These are phyloP conservation scores for Euphorbia pulcherrima DNA, from an alignment of 345 rosid species.

Conservation along the genomic window DNA sequence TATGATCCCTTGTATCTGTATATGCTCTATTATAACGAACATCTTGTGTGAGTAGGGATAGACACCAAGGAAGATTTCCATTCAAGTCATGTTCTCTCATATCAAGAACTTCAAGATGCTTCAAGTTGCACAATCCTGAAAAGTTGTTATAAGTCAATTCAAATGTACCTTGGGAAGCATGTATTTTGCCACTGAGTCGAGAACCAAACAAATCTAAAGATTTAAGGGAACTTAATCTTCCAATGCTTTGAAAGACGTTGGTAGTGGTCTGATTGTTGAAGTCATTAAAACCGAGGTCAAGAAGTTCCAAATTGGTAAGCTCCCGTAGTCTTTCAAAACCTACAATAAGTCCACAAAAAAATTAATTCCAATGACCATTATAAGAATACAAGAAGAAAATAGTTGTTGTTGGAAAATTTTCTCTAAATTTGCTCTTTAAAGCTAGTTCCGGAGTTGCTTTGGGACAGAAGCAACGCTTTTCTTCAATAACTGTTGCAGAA, in stretches of 20 bases:
- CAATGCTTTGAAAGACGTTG: background rate
- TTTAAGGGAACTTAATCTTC: background rate
- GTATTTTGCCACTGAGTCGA: background rate
- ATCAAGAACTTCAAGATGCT: background rate
- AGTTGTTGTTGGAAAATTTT: no score
- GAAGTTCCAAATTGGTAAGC: no score
- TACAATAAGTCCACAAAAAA: no score
- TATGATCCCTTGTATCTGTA: background rate
- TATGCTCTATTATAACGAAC: background rate
- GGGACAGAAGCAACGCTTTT: no score
- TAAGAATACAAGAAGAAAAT: no score
- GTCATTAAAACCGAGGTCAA: background rate
- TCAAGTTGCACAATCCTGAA: background rate
- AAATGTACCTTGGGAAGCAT: background rate
- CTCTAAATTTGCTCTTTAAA: no score
- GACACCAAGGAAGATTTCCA: background rate
- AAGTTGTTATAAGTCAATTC: background rate
- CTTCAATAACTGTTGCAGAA: no score
- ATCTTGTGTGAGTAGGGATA: background rate
- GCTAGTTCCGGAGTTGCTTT: no score
- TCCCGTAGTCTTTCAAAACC: no score
- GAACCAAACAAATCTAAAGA: background rate
- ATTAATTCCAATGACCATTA: no score
- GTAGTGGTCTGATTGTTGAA: no score
- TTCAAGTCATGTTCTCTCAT: background rate